These are phyloP conservation scores for Schoenoplectus triqueter DNA, from an alignment of 202 grass and related monocot genomes.

Conservation along the genomic window DNA sequence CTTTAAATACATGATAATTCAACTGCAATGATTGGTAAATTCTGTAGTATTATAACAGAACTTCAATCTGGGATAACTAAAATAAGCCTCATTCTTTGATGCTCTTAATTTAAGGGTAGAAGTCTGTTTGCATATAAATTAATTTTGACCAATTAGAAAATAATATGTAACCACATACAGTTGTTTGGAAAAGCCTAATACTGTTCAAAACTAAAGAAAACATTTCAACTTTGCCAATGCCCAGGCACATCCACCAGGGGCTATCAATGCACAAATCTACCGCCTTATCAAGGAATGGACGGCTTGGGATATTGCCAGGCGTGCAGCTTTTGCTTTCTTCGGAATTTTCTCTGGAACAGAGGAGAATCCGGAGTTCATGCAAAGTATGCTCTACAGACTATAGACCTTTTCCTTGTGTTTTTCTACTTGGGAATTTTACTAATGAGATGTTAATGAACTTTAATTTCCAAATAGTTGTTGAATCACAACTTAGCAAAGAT, in stretches of 20 bases:
- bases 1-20: conserved; percentile 21
- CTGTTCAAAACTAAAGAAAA: not conserved
- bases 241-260: conserved; percentile 87
- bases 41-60: not conserved
- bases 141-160: not conserved
- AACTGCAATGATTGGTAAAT: conserved; percentile 7
- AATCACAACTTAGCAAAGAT: conserved; percentile 76
- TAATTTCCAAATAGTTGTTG: conserved; percentile 54
- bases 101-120: not conserved
- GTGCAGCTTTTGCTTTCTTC: conserved; percentile 97
- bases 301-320: conserved; percentile 94
- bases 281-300: conserved; percentile 99
- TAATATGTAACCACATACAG: not conserved
- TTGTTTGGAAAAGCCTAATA: not conserved
- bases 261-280: conserved; percentile 98
- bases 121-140: conserved; percentile 1
- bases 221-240: conserved; percentile 36
- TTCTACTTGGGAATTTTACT: not conserved
- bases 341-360: conserved; percentile 97
- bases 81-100: not conserved
- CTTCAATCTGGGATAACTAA: not conserved
- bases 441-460: conserved; percentile 20
- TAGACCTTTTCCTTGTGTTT: not conserved
- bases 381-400: conserved; percentile 47
- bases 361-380: conserved; percentile 92